Percentiles rank a stretch among this genome's conserved stretches.
Evolutionary conservation across 208 protist genomes (phyloP).

Genomic region (Trypanosoma vivax): DNA sequence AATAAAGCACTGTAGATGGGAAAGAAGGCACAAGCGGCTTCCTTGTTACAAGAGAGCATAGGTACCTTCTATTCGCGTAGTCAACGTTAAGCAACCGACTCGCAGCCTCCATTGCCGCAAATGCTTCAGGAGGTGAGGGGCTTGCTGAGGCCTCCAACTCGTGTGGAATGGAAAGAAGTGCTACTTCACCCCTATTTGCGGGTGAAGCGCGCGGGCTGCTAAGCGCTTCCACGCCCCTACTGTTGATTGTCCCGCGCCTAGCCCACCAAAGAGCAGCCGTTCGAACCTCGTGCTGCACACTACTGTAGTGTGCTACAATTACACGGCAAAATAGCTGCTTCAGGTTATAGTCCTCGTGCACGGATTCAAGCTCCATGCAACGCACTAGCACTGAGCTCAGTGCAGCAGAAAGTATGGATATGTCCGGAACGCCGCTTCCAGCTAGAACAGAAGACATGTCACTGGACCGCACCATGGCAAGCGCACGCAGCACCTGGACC

Average conservation of each 20-base stretch:
- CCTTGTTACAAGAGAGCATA: slow-evolving; percentile 11
- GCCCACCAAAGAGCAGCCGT: slow-evolving; percentile 9
- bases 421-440: background rate
- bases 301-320: slow-evolving; percentile 2
- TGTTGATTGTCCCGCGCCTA: background rate
- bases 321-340: slow-evolving; percentile 3
- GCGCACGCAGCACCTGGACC: slow-evolving; percentile 7
- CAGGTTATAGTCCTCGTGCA: slow-evolving; percentile 11
- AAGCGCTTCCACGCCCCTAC: background rate
- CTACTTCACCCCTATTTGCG: background rate
- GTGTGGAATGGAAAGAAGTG: background rate
- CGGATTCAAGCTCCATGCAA: slow-evolving; percentile 18
- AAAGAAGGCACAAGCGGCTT: background rate
- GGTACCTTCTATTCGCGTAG: background rate
- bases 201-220: too few relatives aligned
- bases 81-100: slow-evolving; percentile 2
- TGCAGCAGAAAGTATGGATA: background rate
- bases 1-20: too few relatives aligned
- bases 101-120: slow-evolving; percentile 7
- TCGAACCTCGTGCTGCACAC: slow-evolving; percentile 11
- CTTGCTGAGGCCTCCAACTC: background rate
- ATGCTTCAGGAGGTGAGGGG: background rate
- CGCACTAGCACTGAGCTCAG: slow-evolving; percentile 15
- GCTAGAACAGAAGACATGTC: background rate
- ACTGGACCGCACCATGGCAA: slow-evolving; percentile 1